Evolutionary conservation across 495 filamentous ascomycete species (phyloP), one percentile per base, ranked within the genome.

Genomic region (Parachaetomium inaequale): DNA sequence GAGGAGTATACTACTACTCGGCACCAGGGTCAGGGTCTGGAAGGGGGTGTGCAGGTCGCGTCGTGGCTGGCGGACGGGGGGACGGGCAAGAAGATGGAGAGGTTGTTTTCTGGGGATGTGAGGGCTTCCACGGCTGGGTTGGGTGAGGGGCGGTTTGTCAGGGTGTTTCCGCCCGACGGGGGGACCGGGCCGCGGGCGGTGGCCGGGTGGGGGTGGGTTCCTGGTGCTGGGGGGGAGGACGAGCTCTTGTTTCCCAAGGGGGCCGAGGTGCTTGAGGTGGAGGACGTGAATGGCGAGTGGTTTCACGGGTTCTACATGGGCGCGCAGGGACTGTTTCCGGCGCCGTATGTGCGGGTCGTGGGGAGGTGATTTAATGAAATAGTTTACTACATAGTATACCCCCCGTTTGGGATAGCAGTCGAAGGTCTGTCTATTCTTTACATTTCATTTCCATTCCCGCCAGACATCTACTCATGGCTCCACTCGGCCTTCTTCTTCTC

Each of bases 401-500:
- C 38, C 19, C 19, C 2, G 21, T 55, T 26, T 54, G 36, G 40
- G 21, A 34, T 45, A 32, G 36, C 38, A 34, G 43, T 25, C 23
- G 52, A 46, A 49, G 21, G 51, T 45, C 14, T 31, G 11, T 36
- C n/a, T 29, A 5, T 0, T 19, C 7, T 19, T 32, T 52, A 21
- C 29, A 32, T 45, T 5, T 0, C 17, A n/a, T 19, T 32, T 52
- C 10, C 29, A 32, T 45, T 5, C 6, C 28, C 36, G 14, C 12
- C 14, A 40, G 31, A 32, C 8, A 32, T 17, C 31, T 86, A 97
- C 72, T 93, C 85, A 71, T 97, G 75, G 26, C 81, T 86, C 94
- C 94, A 98, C 73, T 96, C 84, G 1, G 94, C 79, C 82, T 96
- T 93, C 80, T 89, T 85, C 86, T 96, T 97, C 79, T 94, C 89